Percentiles rank a stretch among this genome's conserved stretches.
Evolutionary conservation across 2,329 filamentous ascomycete species (phyloP).

Genomic region (Fusarium sp.): DNA sequence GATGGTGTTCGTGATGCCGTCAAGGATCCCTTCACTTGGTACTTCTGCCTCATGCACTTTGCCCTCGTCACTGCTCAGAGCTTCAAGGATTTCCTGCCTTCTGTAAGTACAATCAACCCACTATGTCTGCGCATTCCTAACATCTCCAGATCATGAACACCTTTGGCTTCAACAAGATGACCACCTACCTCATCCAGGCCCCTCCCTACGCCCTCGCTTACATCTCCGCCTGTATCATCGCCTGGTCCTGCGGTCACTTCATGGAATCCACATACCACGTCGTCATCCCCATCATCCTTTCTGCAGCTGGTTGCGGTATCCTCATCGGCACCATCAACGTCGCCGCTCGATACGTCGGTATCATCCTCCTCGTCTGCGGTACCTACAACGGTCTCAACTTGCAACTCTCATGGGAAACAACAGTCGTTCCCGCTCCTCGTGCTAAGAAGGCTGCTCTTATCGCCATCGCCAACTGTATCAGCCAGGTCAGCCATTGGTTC

Average conservation of each 20-base stretch:
- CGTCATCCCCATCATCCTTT: conserved; percentile 52
- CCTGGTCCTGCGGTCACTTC: conserved; percentile 54
- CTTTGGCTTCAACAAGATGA: conserved; percentile 46
- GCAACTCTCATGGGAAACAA: conserved; percentile 57
- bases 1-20: conserved; percentile 51
- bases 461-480: conserved; percentile 57
- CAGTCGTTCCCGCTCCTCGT: conserved; percentile 54
- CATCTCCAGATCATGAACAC: conserved; percentile 45
- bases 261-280: conserved; percentile 57
- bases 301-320: conserved; percentile 55
- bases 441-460: conserved; percentile 57
- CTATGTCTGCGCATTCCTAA: not conserved
- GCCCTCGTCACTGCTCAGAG: conserved; percentile 57
- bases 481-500: conserved; percentile 56
- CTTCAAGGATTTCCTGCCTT: conserved; percentile 59
- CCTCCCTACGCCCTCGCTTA: conserved; percentile 58
- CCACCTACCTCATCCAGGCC: conserved; percentile 56
- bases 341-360: conserved; percentile 56
- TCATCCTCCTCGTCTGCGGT: conserved; percentile 55
- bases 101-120: conserved; percentile 27
- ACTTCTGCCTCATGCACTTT: conserved; percentile 55
- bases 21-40: conserved; percentile 54
- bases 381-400: conserved; percentile 57
- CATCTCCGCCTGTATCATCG: conserved; percentile 53
- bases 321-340: conserved; percentile 56